Percentiles rank a stretch among this genome's conserved stretches.
These are phyloP conservation scores for Diplodia mutila DNA, from an alignment of 2,329 filamentous ascomycete species.

Conservation along the genomic window DNA sequence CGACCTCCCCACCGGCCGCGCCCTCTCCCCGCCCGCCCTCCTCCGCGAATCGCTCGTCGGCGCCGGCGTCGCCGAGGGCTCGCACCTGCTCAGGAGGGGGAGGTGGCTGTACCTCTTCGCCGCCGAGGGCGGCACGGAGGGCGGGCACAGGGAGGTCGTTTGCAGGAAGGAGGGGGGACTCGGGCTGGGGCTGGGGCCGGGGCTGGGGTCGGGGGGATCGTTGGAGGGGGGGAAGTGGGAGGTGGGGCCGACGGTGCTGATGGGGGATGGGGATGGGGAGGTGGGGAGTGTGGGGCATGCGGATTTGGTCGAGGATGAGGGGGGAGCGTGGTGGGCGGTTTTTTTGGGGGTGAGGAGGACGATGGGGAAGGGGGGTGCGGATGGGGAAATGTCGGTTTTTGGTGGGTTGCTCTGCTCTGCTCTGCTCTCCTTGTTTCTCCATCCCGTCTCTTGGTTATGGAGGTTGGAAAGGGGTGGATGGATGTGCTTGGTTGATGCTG, in stretches of 20 bases:
- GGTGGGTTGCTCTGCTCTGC: slow-evolving; percentile 37
- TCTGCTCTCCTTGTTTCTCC: neutral
- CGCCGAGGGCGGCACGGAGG: slow-evolving; percentile 57
- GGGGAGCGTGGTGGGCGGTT: slow-evolving; percentile 55
- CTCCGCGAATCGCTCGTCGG: slow-evolving; percentile 35
- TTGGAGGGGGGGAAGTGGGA: slow-evolving; percentile 66
- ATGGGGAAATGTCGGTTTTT: slow-evolving; percentile 49
- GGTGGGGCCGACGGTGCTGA: slow-evolving; percentile 52
- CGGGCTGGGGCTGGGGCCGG: slow-evolving; percentile 67
- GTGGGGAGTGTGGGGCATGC: slow-evolving; percentile 58
- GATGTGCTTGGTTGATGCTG: neutral
- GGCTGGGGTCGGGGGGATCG: slow-evolving; percentile 50
- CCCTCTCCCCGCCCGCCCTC: neutral
- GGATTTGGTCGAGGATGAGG: slow-evolving; percentile 52
- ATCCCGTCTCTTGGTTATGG: too few relatives aligned
- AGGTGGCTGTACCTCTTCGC: slow-evolving; percentile 43
- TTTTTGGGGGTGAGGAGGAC: slow-evolving; percentile 51
- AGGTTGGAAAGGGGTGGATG: too few relatives aligned
- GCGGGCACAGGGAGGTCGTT: slow-evolving; percentile 57
- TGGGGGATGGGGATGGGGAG: slow-evolving; percentile 45
- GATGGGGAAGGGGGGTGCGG: slow-evolving; percentile 33
- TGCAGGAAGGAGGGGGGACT: slow-evolving; percentile 48
- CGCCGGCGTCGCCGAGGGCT: slow-evolving; percentile 51
- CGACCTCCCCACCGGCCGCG: slow-evolving; percentile 47
- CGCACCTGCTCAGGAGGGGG: slow-evolving; percentile 43